Conservation (phyloP, 345 rosid genomes). For the Angophora floribunda region DNA sequence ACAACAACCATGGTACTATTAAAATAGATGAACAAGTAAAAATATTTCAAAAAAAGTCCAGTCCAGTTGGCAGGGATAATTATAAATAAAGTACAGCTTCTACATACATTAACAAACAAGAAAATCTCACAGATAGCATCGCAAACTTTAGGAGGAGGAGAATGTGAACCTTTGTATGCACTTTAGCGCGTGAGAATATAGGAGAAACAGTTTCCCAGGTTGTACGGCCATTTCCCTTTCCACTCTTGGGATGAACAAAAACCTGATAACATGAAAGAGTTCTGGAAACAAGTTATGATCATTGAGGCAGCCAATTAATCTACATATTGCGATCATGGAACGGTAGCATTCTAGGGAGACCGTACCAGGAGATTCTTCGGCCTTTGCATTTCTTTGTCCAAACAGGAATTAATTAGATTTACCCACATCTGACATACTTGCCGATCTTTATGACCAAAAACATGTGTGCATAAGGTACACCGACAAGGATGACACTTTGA, state of each 20-base stretch:
- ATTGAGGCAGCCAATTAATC: not conserved
- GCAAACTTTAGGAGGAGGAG: not conserved
- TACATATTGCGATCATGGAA: not conserved
- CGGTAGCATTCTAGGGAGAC: not conserved
- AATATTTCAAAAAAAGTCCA: not conserved
- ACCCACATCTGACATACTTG: slow-evolving; percentile 67
- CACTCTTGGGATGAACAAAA: slow-evolving; percentile 82
- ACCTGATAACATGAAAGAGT: slow-evolving; percentile 31
- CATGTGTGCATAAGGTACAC: slow-evolving; percentile 34
- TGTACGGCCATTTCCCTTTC: slow-evolving; percentile 59
- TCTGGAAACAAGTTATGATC: not conserved
- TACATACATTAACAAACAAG: not conserved
- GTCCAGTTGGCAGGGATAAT: not conserved
- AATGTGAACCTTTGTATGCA: slow-evolving; percentile 51
- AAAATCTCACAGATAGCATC: not conserved
- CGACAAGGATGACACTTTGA: slow-evolving; percentile 59
- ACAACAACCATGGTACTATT: not conserved
- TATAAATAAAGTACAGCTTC: not conserved
- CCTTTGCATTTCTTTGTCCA: slow-evolving; percentile 45
- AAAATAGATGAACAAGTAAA: not conserved
- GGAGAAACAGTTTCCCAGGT: slow-evolving; percentile 84
- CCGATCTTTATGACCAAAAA: slow-evolving; percentile 66
- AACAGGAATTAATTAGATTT: slow-evolving; percentile 33
- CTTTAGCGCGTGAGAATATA: slow-evolving; percentile 56
- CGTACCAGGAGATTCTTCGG: slow-evolving; percentile 81